phyloP scores from a whole-genome alignment of 2,329 filamentous ascomycete species.

The Colletotrichum sp. region DNA sequence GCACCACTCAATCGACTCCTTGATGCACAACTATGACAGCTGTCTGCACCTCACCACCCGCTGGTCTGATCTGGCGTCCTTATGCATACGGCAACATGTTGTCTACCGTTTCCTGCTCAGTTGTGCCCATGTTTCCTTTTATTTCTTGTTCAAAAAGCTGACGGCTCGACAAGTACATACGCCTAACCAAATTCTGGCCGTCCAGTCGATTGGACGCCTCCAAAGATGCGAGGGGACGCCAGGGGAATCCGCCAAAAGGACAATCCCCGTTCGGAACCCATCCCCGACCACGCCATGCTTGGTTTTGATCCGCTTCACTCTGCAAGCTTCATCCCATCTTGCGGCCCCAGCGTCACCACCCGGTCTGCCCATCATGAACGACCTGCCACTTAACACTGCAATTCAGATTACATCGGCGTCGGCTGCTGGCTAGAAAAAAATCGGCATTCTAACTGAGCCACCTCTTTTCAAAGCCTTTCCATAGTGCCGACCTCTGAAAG shows the following conservation, averaged over 20 bases:
- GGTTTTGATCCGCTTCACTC: conserved; percentile 3
- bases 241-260: conserved; percentile 4
- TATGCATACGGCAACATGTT: background rate
- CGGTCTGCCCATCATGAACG: background rate
- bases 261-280: conserved; percentile 17
- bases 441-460: background rate
- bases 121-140: background rate
- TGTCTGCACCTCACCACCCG: background rate
- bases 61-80: background rate
- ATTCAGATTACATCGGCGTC: background rate
- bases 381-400: background rate
- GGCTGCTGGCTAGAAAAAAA: background rate
- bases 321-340: conserved; percentile 20
- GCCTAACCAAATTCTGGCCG: background rate
- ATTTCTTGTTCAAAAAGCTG: background rate
- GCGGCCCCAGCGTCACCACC: background rate
- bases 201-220: conserved; percentile 2
- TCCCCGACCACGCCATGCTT: conserved; percentile 12
- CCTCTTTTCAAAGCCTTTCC: background rate
- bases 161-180: background rate
- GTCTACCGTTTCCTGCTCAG: background rate
- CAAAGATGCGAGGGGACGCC: conserved; percentile 3
- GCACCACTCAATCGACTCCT: background rate
- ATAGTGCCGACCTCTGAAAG: background rate
- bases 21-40: background rate